Evolutionary conservation across 768 basidiomycete genomes (phyloP).

Genomic region (Panellus pusillus): DNA sequence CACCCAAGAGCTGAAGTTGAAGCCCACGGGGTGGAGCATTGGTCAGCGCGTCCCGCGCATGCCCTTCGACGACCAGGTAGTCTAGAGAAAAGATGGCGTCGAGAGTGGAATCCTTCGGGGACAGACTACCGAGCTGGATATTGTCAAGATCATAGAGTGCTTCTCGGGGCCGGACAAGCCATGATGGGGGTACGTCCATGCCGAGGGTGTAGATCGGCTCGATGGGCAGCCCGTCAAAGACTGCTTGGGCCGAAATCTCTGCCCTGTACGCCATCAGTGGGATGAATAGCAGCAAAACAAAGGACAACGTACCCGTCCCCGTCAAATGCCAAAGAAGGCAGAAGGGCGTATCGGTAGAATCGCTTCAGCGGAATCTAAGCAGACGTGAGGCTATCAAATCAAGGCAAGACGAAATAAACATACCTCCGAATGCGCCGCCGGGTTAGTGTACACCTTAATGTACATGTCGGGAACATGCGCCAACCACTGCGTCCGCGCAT

Average conservation of each 20-base stretch:
- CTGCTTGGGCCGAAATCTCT: slow-evolving; percentile 56
- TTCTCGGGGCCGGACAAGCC: slow-evolving; percentile 90
- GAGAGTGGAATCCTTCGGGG: slow-evolving; percentile 60
- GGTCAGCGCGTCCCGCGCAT: slow-evolving; percentile 73
- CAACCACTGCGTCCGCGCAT: slow-evolving; percentile 50
- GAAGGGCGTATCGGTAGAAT: slow-evolving; percentile 84
- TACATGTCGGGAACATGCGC: slow-evolving; percentile 61
- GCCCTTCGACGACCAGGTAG: slow-evolving; percentile 91
- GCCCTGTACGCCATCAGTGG: slow-evolving; percentile 36
- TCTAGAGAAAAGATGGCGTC: slow-evolving; percentile 86
- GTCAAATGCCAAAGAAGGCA: slow-evolving; percentile 60
- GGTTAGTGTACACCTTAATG: slow-evolving; percentile 81
- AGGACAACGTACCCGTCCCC: slow-evolving; percentile 57
- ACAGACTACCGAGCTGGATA: slow-evolving; percentile 75
- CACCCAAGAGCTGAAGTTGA: slow-evolving; percentile 75
- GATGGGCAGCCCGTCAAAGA: slow-evolving; percentile 72
- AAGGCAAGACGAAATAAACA: slow-evolving; percentile 12
- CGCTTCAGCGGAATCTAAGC: slow-evolving; percentile 82
- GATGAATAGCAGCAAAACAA: neutral
- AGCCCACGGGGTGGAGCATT: slow-evolving; percentile 83
- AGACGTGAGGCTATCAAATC: neutral
- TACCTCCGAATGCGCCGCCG: slow-evolving; percentile 67
- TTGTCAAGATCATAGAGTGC: slow-evolving; percentile 95
- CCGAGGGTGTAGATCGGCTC: slow-evolving; percentile 93
- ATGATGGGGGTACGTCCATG: slow-evolving; percentile 87